phyloP scores from a whole-genome alignment of 1,139 yeast genomes.

The Kodamaea plutei region DNA sequence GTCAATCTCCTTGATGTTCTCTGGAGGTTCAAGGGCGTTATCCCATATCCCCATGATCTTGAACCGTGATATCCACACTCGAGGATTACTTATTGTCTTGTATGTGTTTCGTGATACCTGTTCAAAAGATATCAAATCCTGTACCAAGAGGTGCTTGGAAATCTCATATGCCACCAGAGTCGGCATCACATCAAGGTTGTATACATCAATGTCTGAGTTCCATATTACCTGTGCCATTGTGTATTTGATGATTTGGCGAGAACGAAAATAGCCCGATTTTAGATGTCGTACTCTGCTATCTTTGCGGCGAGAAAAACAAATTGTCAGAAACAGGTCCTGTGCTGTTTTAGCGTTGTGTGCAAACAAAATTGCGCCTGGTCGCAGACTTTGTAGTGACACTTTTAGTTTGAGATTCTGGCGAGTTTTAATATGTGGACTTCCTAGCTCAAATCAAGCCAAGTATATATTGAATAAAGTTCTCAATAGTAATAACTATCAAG shows the following conservation, averaged over 20 bases:
- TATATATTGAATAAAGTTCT: too few relatives aligned
- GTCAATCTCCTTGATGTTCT: slow-evolving; percentile 7
- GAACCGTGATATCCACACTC: slow-evolving; percentile 52
- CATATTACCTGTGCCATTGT: slow-evolving; percentile 45
- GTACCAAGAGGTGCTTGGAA: slow-evolving; percentile 32
- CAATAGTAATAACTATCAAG: too few relatives aligned
- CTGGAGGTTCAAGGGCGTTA: slow-evolving; percentile 13
- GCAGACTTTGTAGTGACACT: too few relatives aligned
- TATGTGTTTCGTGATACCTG: slow-evolving; percentile 37
- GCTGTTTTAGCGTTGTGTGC: too few relatives aligned
- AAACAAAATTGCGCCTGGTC: too few relatives aligned
- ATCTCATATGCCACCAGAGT: slow-evolving; percentile 34
- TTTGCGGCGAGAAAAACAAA: background rate
- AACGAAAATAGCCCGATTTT: too few relatives aligned
- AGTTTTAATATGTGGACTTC: too few relatives aligned
- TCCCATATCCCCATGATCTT: slow-evolving; percentile 49
- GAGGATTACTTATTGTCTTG: slow-evolving; percentile 33
- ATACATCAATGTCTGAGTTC: slow-evolving; percentile 48
- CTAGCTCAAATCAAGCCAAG: too few relatives aligned
- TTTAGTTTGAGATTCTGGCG: too few relatives aligned
- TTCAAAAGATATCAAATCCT: slow-evolving; percentile 34
- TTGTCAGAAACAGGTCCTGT: too few relatives aligned
- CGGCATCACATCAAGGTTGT: slow-evolving; percentile 41
- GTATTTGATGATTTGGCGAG: too few relatives aligned
- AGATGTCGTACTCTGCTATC: too few relatives aligned